Percentiles rank a stretch among this genome's conserved stretches.
phyloP scores from a whole-genome alignment of 116 monocot species.

The Zostera marina region DNA sequence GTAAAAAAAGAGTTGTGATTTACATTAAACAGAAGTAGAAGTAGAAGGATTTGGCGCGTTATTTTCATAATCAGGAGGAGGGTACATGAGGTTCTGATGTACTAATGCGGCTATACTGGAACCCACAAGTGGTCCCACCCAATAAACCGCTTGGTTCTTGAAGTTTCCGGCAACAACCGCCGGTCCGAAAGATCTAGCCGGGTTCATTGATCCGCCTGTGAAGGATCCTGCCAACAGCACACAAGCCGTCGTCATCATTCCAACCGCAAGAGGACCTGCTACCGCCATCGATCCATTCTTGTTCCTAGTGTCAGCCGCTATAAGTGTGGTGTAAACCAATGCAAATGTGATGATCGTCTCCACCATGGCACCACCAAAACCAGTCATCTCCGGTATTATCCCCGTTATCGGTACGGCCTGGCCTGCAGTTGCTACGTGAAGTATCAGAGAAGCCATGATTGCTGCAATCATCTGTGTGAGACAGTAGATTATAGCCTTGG shows the following conservation, averaged over 20 bases:
- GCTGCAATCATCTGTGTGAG: slow-evolving; percentile 41
- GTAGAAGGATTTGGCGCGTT: no score
- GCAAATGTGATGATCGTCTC: slow-evolving; percentile 51
- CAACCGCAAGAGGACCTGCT: slow-evolving; percentile 39
- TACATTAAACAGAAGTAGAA: no score
- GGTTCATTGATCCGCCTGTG: slow-evolving; percentile 95
- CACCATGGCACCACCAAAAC: slow-evolving; percentile 66
- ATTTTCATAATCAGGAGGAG: background rate
- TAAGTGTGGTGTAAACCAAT: slow-evolving; percentile 65
- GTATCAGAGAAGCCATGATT: slow-evolving; percentile 63
- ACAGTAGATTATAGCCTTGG: slow-evolving; percentile 54
- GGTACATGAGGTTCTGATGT: slow-evolving; percentile 54
- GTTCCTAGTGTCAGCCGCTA: slow-evolving; percentile 28
- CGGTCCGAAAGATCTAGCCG: slow-evolving; percentile 82
- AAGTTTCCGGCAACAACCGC: slow-evolving; percentile 62
- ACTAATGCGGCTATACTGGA: slow-evolving; percentile 51
- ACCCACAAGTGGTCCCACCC: slow-evolving; percentile 82
- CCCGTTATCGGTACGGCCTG: slow-evolving; percentile 65
- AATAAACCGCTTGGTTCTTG: slow-evolving; percentile 81
- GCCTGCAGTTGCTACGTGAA: slow-evolving; percentile 50
- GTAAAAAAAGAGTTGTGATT: no score
- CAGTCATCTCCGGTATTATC: slow-evolving; percentile 73
- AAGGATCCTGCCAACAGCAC: slow-evolving; percentile 70
- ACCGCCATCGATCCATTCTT: slow-evolving; percentile 4
- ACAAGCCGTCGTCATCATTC: slow-evolving; percentile 37